A percentile compares a stretch with the other conserved stretches of the same genome.
Conservation (phyloP, 805 yeast genomes). For the Sugiyamaella boreocaroliniensis region DNA sequence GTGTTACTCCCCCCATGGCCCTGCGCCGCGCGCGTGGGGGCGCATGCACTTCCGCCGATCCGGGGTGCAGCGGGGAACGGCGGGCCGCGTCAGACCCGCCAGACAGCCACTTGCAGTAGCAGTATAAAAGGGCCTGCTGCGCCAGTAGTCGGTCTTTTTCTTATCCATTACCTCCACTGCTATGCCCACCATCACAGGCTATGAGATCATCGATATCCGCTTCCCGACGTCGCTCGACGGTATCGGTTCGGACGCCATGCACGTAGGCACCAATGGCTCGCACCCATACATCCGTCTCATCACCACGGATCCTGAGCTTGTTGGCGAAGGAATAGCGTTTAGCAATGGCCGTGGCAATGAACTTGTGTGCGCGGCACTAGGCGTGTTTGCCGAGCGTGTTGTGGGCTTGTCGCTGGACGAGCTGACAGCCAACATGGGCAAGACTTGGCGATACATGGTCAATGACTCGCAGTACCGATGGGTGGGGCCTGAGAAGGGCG, state of each 20-base stretch:
- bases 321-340: constrained; percentile 39
- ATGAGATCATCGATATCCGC: constrained; percentile 29
- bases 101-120: too few relatives aligned
- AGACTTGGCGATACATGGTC: constrained; percentile 36
- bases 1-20: too few relatives aligned
- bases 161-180: not conserved
- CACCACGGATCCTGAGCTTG: constrained; percentile 26
- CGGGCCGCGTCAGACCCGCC: not conserved
- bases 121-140: too few relatives aligned
- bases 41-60: not conserved
- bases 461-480: constrained; percentile 37
- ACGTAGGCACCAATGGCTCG: constrained; percentile 35
- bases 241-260: constrained; percentile 38
- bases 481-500: constrained; percentile 40
- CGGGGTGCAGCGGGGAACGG: not conserved
- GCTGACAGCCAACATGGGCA: constrained; percentile 33
- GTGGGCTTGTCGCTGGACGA: constrained; percentile 28
- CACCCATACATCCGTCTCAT: constrained; percentile 31
- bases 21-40: too few relatives aligned
- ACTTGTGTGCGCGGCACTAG: constrained; percentile 31
- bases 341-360: constrained; percentile 35
- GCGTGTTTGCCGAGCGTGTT: constrained; percentile 32
- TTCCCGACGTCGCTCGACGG: constrained; percentile 37
- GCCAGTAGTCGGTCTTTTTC: too few relatives aligned
- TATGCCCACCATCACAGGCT: constrained; percentile 25